Evolutionary conservation across 176 grass and related monocot species (phyloP).

Genomic region (Juncus effusus): DNA sequence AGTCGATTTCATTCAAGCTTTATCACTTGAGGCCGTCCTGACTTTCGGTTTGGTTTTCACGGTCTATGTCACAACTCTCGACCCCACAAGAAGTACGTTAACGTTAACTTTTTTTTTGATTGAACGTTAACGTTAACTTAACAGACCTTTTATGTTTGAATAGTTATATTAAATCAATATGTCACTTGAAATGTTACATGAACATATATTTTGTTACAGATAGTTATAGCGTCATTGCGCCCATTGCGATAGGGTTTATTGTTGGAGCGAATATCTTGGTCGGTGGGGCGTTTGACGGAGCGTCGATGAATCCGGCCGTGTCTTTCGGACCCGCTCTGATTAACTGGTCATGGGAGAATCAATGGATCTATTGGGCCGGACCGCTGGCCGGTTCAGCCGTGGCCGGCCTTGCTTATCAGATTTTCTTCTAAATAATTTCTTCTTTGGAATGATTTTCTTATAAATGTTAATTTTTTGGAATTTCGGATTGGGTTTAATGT

Average conservation of each 20-base stretch:
- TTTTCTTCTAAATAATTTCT: background rate
- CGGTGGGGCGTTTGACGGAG: slow-evolving; percentile 33
- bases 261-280: slow-evolving; percentile 43
- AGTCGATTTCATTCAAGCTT: slow-evolving; percentile 21
- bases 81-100: slow-evolving; percentile 31
- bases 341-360: slow-evolving; percentile 33
- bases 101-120: background rate
- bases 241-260: slow-evolving; percentile 36
- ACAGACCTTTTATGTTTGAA: no score
- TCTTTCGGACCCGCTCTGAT: slow-evolving; percentile 33
- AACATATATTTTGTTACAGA: slow-evolving; percentile 5
- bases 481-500: no score
- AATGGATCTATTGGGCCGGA: slow-evolving; percentile 42
- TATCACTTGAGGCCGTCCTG: slow-evolving; percentile 39
- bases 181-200: no score
- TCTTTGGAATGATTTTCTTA: background rate
- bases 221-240: slow-evolving; percentile 31
- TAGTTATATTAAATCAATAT: no score
- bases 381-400: slow-evolving; percentile 30
- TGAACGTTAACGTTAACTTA: background rate
- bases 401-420: slow-evolving; percentile 28
- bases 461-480: no score
- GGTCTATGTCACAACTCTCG: slow-evolving; percentile 30
- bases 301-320: slow-evolving; percentile 41
- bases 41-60: slow-evolving; percentile 40